Evolutionary conservation across 768 basidiomycete genomes (phyloP).

Genomic region (Exidia glandulosa): DNA sequence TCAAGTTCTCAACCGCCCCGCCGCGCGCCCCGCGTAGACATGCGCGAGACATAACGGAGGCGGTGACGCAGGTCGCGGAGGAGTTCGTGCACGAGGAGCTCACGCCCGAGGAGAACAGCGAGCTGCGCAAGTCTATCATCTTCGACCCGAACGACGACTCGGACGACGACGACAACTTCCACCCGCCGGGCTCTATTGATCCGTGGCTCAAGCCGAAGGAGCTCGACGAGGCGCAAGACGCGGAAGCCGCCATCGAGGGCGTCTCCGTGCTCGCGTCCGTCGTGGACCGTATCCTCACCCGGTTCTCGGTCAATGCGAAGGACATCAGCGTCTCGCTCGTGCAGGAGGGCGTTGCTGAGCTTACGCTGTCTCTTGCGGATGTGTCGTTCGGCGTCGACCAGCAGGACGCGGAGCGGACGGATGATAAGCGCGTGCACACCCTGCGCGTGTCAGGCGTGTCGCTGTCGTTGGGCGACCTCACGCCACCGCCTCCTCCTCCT

Average conservation of each 20-base stretch:
- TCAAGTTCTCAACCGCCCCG: conserved; percentile 42
- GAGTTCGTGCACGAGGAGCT: conserved; percentile 82
- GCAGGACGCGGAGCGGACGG: neutral
- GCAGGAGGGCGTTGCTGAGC: conserved; percentile 49
- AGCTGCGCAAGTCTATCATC: conserved; percentile 43
- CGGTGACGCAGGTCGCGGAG: conserved; percentile 75
- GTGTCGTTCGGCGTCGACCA: conserved; percentile 21
- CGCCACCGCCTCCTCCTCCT: conserved; percentile 15
- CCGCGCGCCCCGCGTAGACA: neutral
- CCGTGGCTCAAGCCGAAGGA: conserved; percentile 27
- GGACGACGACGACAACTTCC: conserved; percentile 7
- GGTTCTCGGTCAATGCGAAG: conserved; percentile 65
- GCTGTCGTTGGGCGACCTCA: conserved; percentile 40
- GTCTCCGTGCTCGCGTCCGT: conserved; percentile 73
- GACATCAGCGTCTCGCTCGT: conserved; percentile 60
- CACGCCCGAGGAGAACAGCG: conserved; percentile 54
- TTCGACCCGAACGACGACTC: conserved; percentile 23
- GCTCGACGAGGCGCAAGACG: conserved; percentile 27
- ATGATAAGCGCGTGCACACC: conserved; percentile 24
- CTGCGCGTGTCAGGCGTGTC: conserved; percentile 47
- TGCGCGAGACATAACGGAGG: conserved; percentile 48
- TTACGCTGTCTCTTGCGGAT: conserved; percentile 48
- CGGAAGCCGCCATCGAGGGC: conserved; percentile 47
- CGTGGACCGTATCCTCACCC: conserved; percentile 65
- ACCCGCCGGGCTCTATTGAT: conserved; percentile 47